Evolutionary conservation across 2,329 filamentous ascomycete species (phyloP), one percentile per base, ranked within the genome.

Genomic region (Colletotrichum coccodes): DNA sequence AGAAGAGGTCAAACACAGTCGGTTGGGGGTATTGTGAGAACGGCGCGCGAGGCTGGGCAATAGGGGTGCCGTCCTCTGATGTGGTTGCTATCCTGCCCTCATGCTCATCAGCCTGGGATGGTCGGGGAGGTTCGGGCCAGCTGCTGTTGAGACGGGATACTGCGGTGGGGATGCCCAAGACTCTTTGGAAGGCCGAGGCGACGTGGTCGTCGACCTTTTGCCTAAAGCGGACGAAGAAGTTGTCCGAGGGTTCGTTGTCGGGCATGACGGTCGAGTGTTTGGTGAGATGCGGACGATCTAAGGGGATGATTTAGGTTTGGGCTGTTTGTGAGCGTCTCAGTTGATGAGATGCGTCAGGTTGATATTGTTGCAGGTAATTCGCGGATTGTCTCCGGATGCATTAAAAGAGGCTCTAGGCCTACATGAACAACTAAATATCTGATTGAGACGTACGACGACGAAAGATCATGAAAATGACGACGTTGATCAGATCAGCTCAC

Each of bases 211-310:
- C 80, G 64, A 84, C 77, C 64, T 79, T 76, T 62, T 81, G 77
- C 71, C 80, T 83, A 73, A 80, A 82, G 64, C 78, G 79, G 44
- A 83, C 71, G 70, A 83, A 83, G n/a, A 76, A 75, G 61, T 82
- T 81, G 57, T 68, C 70, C 18, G 64, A 58, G 34, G 68, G 42
- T 30, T 65, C 58, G 64, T 65, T 63, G 30, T 42, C 60, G 12
- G 70, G 44, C 70, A 72, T 72, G 38, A 34, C 63, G 60, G 26
- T 34, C 23, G 28, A 16, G 40, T 32, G 21, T 18, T n/a, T 40
- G 46, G 12, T 63, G 34, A 42, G n/a, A 16, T 56, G 32, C 26
- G 38, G 42, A 40, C 23, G 38, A 3, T 46, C 30, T 59, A 32
- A 44, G 42, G 47, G n/a, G 16, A 18, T 30, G 32, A 26, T 44